phyloP scores from a whole-genome alignment of 2,329 filamentous ascomycete genomes.

The Exophiala sideris region DNA sequence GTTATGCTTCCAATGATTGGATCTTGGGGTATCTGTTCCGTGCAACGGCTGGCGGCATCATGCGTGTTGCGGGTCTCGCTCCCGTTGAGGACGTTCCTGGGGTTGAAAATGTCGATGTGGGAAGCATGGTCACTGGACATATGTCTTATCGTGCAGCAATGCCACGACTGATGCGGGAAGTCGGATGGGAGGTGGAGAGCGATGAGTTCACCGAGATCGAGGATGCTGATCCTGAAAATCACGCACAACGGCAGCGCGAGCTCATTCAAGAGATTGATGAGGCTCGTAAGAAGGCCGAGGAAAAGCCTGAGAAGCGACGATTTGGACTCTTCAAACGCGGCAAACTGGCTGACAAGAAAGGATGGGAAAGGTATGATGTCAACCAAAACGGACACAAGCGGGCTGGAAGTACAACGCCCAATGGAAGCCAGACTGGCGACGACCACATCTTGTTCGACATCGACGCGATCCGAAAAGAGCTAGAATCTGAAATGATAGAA shows the following conservation, averaged over 20 bases:
- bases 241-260: slow-evolving; percentile 80
- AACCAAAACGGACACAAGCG: slow-evolving; percentile 12
- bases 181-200: slow-evolving; percentile 86
- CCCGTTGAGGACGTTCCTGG: slow-evolving; percentile 72
- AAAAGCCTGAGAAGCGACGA: slow-evolving; percentile 67
- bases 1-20: slow-evolving; percentile 94
- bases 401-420: slow-evolving; percentile 3
- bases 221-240: slow-evolving; percentile 93
- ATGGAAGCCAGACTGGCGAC: slow-evolving; percentile 43
- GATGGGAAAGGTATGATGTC: slow-evolving; percentile 93
- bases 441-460: slow-evolving; percentile 80
- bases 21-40: slow-evolving; percentile 95
- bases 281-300: slow-evolving; percentile 80
- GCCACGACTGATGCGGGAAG: slow-evolving; percentile 79
- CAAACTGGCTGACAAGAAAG: slow-evolving; percentile 67
- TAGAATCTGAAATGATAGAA: slow-evolving; percentile 68
- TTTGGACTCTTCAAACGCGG: slow-evolving; percentile 80
- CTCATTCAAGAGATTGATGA: slow-evolving; percentile 96
- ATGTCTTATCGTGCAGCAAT: slow-evolving; percentile 96
- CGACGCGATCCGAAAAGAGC: slow-evolving; percentile 83
- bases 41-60: slow-evolving; percentile 86
- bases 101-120: slow-evolving; percentile 86
- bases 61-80: slow-evolving; percentile 78
- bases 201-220: slow-evolving; percentile 97
- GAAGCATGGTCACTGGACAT: slow-evolving; percentile 79